Conservation (phyloP, 2,329 filamentous ascomycete species). For the Alternaria arbusti region DNA sequence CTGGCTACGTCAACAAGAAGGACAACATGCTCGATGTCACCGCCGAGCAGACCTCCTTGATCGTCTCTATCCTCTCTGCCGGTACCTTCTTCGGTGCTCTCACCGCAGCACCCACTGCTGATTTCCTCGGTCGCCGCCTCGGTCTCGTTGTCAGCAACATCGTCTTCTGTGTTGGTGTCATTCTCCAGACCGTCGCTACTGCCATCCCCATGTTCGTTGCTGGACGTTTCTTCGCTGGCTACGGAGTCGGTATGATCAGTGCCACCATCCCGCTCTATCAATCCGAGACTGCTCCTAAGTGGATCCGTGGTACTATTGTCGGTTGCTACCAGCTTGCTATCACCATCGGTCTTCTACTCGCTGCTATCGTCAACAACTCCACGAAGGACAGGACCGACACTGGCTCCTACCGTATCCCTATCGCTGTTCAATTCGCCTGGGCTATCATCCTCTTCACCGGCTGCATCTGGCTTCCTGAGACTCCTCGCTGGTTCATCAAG, state of each 20-base stretch:
- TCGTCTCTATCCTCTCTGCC: conserved; percentile 83
- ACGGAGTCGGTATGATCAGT: conserved; percentile 51
- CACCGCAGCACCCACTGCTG: conserved; percentile 69
- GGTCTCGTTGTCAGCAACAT: conserved; percentile 55
- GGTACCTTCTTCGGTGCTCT: conserved; percentile 80
- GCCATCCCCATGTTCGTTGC: conserved; percentile 47
- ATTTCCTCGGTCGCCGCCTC: conserved; percentile 72
- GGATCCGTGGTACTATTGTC: conserved; percentile 75
- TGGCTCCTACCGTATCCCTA: conserved; percentile 76
- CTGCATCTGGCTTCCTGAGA: conserved; percentile 72
- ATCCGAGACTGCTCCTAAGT: conserved; percentile 74
- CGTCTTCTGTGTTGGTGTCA: conserved; percentile 49
- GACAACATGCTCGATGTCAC: conserved; percentile 49
- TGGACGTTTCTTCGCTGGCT: conserved; percentile 52
- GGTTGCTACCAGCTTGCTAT: conserved; percentile 74
- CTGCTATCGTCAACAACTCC: conserved; percentile 70
- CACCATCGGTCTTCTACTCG: conserved; percentile 73
- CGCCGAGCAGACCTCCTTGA: conserved; percentile 67
- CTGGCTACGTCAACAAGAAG: conserved; percentile 41
- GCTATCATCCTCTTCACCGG: conserved; percentile 70
- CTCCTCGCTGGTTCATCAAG: conserved; percentile 75
- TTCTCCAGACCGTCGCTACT: conserved; percentile 48
- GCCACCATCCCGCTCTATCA: conserved; percentile 69
- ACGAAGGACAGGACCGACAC: conserved; percentile 63
- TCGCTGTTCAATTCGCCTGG: conserved; percentile 77